Conservation (phyloP, 768 basidiomycete genomes). For the Rhodotorula sphaerocarpa region DNA sequence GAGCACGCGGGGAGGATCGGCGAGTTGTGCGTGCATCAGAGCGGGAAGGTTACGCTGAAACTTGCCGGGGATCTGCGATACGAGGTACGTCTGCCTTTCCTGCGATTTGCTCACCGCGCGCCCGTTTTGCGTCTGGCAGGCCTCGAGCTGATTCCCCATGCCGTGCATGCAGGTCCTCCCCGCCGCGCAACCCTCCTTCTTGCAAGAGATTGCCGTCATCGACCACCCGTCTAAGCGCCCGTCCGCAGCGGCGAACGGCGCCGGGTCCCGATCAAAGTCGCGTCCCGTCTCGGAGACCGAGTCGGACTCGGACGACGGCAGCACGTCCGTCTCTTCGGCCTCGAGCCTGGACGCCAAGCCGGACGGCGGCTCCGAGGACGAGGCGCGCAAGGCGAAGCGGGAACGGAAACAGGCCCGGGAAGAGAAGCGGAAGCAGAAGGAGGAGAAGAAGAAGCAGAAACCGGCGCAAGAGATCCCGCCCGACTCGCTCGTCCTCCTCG, state of each 20-base stretch:
- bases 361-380: not conserved
- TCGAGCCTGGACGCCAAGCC: not conserved
- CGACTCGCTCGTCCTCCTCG: constrained; percentile 36
- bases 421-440: not conserved
- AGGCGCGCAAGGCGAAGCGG: not conserved
- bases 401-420: not conserved
- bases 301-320: not conserved
- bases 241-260: not conserved
- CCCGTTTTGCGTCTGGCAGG: too few relatives aligned
- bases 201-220: constrained; percentile 39
- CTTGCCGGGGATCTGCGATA: constrained; percentile 32
- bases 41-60: constrained; percentile 35
- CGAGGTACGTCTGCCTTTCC: constrained; percentile 34
- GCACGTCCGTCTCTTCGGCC: not conserved
- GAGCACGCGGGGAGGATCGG: constrained; percentile 35
- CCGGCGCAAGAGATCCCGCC: constrained; percentile 8
- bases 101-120: too few relatives aligned
- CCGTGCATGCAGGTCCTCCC: constrained; percentile 40
- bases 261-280: not conserved
- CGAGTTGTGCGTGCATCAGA: constrained; percentile 33
- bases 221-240: constrained; percentile 13
- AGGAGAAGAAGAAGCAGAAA: not conserved
- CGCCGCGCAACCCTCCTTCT: constrained; percentile 38
- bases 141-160: too few relatives aligned
- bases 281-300: not conserved